These are phyloP conservation scores for Dactylellina haptotyla DNA, from an alignment of 2,329 filamentous ascomycete species.

Conservation along the genomic window DNA sequence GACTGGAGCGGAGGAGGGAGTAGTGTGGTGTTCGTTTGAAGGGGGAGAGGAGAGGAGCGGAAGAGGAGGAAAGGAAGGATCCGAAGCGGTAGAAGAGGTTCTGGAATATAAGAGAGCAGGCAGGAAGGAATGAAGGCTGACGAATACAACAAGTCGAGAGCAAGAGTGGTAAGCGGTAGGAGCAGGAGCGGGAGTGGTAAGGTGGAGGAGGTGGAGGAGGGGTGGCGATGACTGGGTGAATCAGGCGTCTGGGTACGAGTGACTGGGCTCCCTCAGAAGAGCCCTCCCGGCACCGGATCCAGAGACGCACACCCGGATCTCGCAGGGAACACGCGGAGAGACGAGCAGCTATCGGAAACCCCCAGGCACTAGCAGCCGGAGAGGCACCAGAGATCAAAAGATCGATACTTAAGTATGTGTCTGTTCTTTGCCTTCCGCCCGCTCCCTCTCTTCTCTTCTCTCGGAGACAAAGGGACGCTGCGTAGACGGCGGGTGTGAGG, in stretches of 20 bases:
- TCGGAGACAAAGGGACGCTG: neutral
- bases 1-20: neutral
- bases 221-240: constrained; percentile 42
- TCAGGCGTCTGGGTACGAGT: constrained; percentile 42
- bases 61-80: constrained; percentile 19
- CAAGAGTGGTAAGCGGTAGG: neutral
- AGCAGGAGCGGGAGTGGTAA: constrained; percentile 2
- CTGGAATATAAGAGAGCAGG: constrained; percentile 32
- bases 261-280: constrained; percentile 22
- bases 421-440: too few species aligned
- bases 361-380: too few species aligned
- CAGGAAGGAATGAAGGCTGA: constrained; percentile 41
- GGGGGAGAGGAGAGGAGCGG: neutral
- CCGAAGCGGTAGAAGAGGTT: constrained; percentile 21
- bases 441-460: too few species aligned
- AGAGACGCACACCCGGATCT: constrained; percentile 16
- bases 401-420: too few species aligned
- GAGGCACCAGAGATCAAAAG: too few species aligned
- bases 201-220: constrained; percentile 6
- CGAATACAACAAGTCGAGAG: constrained; percentile 30
- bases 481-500: neutral
- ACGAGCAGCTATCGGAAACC: neutral
- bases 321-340: neutral
- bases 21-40: too few species aligned
- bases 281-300: constrained; percentile 36